Evolutionary conservation across 768 basidiomycete species (phyloP), one percentile per base, ranked within the genome.

Genomic region (Dendrothele bispora): DNA sequence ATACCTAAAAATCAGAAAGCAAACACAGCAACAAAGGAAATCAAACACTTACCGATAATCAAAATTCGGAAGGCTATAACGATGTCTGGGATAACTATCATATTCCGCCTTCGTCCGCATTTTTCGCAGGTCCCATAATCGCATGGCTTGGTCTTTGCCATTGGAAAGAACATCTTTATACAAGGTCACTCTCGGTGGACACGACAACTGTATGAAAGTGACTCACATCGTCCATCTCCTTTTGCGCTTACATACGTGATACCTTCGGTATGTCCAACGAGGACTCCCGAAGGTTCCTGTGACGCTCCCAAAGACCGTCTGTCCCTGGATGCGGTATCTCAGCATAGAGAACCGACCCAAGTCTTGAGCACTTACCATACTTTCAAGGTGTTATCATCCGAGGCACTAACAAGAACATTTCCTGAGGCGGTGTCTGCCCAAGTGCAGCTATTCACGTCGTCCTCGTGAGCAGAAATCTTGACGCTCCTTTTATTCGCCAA

Each of bases 191-290:
- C n/a, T n/a, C n/a, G n/a, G n/a, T n/a, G n/a, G n/a, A n/a, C n/a
- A n/a, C n/a, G n/a, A n/a, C n/a, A n/a, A n/a, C n/a, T n/a, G n/a
- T n/a, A n/a, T n/a, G n/a, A n/a, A n/a, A n/a, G n/a, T n/a, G n/a
- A n/a, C n/a, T n/a, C n/a, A n/a, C n/a, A 98, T 50, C 95, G 84
- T 7, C 95, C 95, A 60, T 98, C 95, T 5, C 95, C 95, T 58
- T 97, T 98, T 1, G 95, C 87, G 27, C 92, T 88, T 12, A 97
- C 93, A 54, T 91, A 91, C 5, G 95, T 94, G 48, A 98, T 88
- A 34, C 95, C 92, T 59, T 98, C 95, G 0, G 93, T 97, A 54
- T 98, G 95, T 0, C 97, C 97, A 35, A 95, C 84, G 12, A 98
- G 75, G 2, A 95, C 88, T 18, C 95, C 97, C 3, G 93, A 93